Conservation (phyloP, 2,329 filamentous ascomycete genomes). For the Didymosphaeria variabile region DNA sequence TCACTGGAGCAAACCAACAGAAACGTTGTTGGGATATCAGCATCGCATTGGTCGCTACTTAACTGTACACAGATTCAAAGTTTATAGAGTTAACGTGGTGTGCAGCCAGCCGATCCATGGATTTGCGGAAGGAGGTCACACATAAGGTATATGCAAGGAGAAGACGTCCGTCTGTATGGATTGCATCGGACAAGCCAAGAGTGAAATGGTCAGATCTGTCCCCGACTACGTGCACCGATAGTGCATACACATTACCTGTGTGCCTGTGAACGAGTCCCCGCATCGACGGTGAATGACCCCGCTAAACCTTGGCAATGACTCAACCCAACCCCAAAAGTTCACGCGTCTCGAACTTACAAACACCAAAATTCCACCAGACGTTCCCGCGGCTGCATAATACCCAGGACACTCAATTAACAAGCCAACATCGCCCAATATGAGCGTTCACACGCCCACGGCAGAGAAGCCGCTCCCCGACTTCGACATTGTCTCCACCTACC, state of each 20-base stretch:
- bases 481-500: constrained; percentile 72
- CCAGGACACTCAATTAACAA: not conserved
- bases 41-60: too few relatives aligned
- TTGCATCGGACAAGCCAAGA: too few relatives aligned
- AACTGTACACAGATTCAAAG: too few relatives aligned
- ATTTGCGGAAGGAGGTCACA: too few relatives aligned
- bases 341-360: not conserved
- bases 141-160: too few relatives aligned
- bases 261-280: not conserved
- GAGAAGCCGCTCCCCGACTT: constrained; percentile 41
- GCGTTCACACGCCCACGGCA: constrained; percentile 21
- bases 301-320: constrained; percentile 12
- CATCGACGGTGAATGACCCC: not conserved
- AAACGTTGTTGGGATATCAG: too few relatives aligned
- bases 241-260: not conserved
- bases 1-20: too few relatives aligned
- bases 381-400: not conserved
- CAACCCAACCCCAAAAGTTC: constrained; percentile 5
- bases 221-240: not conserved
- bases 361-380: not conserved
- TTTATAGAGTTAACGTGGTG: too few relatives aligned
- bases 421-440: constrained; percentile 32
- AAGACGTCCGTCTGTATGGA: too few relatives aligned
- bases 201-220: not conserved
- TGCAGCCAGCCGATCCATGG: too few relatives aligned